Evolutionary conservation across 371 early-diverging fungal species (phyloP).

Genomic region (Lichtheimia ornata): DNA sequence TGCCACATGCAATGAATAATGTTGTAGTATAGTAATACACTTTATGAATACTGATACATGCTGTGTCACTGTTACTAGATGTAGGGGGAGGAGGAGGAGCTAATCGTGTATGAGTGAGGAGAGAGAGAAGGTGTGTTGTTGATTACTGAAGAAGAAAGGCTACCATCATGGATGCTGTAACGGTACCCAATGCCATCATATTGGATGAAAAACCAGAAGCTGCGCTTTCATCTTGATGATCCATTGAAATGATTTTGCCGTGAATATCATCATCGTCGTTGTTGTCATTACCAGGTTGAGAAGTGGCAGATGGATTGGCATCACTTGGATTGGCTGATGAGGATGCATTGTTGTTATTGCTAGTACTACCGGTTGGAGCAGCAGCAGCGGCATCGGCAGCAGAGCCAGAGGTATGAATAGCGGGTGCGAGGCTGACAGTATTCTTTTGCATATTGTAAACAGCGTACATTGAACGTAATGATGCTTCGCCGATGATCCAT

Average conservation of each 20-base stretch:
- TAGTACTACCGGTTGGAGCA: neutral
- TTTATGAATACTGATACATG: no score
- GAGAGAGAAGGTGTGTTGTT: no score
- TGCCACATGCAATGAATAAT: no score
- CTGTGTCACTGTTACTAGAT: no score
- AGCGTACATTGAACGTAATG: slow-evolving; percentile 30
- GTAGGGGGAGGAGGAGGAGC: no score
- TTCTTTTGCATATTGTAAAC: slow-evolving; percentile 31
- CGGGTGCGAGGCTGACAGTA: slow-evolving; percentile 30
- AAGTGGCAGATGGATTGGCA: neutral
- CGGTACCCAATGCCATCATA: no score
- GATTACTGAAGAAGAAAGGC: no score
- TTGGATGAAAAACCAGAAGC: neutral
- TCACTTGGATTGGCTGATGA: neutral
- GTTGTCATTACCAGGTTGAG: neutral
- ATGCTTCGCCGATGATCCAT: slow-evolving; percentile 35
- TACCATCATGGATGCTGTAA: no score
- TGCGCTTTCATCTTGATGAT: neutral
- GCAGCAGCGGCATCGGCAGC: neutral
- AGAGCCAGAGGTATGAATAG: neutral
- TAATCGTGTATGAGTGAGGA: no score
- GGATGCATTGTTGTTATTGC: slow-evolving; percentile 1
- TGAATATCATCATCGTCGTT: neutral
- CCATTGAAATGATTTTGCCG: neutral
- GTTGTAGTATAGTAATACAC: no score